Conservation (phyloP, 306 rosid species). For the Dryas alaskensis region DNA sequence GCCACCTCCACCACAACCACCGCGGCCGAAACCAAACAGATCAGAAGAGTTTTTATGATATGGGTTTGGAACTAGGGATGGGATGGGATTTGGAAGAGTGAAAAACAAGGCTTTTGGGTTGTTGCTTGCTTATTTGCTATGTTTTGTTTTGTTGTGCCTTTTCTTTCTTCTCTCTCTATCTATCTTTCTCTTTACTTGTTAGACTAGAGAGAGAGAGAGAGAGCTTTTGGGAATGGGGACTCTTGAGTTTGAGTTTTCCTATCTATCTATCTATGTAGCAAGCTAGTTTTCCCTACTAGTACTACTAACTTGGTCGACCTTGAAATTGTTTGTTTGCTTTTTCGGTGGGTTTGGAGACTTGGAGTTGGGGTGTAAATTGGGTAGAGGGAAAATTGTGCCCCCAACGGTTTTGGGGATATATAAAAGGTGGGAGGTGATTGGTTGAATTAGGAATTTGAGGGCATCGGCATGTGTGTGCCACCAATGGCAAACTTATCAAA, state of each 20-base stretch:
- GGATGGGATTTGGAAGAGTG: slow-evolving; percentile 36
- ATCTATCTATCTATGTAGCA: too few species aligned
- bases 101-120: slow-evolving; percentile 48
- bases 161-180: slow-evolving; percentile 21
- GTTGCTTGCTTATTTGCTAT: slow-evolving; percentile 36
- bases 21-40: neutral
- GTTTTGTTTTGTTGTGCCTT: slow-evolving; percentile 41
- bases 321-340: slow-evolving; percentile 12
- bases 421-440: slow-evolving; percentile 30
- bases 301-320: neutral
- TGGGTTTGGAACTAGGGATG: slow-evolving; percentile 34
- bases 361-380: slow-evolving; percentile 24
- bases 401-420: slow-evolving; percentile 27
- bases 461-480: slow-evolving; percentile 31
- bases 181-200: neutral
- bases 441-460: slow-evolving; percentile 35
- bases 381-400: slow-evolving; percentile 20
- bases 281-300: neutral
- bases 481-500: slow-evolving; percentile 31
- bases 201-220: neutral
- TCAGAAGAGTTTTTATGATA: slow-evolving; percentile 4
- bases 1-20: neutral
- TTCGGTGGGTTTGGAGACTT: slow-evolving; percentile 7
- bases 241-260: too few species aligned
- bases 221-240: neutral